Conservation (phyloP, 371 early-diverging fungal genomes). For the Zopfochytrium polystomum region DNA sequence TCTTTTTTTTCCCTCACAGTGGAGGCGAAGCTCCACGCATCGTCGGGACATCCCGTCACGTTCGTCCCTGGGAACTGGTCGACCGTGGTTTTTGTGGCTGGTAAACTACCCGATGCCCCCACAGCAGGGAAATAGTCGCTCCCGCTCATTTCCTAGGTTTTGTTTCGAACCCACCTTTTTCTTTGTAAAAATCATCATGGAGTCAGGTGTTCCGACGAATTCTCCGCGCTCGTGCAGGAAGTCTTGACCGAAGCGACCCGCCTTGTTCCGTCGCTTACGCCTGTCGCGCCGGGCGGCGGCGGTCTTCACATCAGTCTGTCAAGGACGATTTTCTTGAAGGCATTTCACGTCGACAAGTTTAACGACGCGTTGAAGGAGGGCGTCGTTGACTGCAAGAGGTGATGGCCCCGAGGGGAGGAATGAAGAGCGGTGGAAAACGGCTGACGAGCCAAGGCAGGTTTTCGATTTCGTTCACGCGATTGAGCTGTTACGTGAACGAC, state of each 20-base stretch:
- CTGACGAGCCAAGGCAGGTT: too few species aligned
- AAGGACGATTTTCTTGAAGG: slow-evolving; percentile 36
- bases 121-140: too few species aligned
- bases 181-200: not conserved
- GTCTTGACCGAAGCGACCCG: not conserved
- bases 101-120: not conserved
- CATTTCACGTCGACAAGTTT: slow-evolving; percentile 40
- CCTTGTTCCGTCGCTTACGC: slow-evolving; percentile 2
- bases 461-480: slow-evolving; percentile 12
- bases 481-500: slow-evolving; percentile 31
- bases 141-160: too few species aligned
- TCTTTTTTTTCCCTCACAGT: not conserved
- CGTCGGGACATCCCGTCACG: slow-evolving; percentile 1
- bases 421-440: too few species aligned
- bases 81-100: slow-evolving; percentile 26
- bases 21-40: slow-evolving; percentile 7
- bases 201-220: too few species aligned
- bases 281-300: slow-evolving; percentile 8
- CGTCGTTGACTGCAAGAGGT: too few species aligned
- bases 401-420: too few species aligned
- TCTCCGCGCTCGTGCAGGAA: not conserved
- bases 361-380: slow-evolving; percentile 21
- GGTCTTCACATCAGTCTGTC: slow-evolving; percentile 40
- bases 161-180: too few species aligned
- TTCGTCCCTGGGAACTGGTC: slow-evolving; percentile 40